Conservation (phyloP, 2,329 filamentous ascomycete species). For the Colletotrichum sp. region DNA sequence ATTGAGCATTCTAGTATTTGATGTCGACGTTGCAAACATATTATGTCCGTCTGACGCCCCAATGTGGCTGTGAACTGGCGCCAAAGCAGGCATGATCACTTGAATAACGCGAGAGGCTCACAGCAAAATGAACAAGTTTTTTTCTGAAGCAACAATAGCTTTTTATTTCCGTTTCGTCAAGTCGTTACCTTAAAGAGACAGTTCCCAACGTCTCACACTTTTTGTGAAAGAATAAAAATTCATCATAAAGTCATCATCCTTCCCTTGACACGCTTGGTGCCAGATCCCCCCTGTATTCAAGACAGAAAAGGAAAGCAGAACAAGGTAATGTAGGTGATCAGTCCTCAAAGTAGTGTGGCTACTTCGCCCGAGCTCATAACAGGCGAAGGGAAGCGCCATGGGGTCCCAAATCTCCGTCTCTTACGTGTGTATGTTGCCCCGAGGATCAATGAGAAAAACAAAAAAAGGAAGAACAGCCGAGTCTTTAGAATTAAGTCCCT, state of each 20-base stretch:
- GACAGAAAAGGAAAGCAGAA: constrained; percentile 12
- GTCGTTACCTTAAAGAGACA: constrained; percentile 44
- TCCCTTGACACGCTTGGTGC: constrained; percentile 16
- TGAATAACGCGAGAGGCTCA: background rate
- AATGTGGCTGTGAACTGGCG: background rate
- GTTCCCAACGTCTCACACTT: constrained; percentile 43
- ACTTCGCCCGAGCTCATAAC: constrained; percentile 16
- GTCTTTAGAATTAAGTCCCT: constrained; percentile 26
- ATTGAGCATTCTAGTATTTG: background rate
- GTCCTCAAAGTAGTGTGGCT: background rate
- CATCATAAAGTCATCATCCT: constrained; percentile 33
- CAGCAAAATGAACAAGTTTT: background rate
- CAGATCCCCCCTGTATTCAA: constrained; percentile 14
- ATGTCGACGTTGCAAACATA: background rate
- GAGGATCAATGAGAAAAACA: background rate
- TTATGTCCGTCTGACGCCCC: background rate
- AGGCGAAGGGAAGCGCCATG: background rate
- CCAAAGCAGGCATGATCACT: background rate
- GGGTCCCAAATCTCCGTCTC: background rate
- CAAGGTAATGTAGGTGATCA: constrained; percentile 9
- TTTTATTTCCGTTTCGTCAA: constrained; percentile 41
- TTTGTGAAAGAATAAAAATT: constrained; percentile 34
- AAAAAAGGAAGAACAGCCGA: constrained; percentile 18
- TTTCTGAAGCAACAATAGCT: constrained; percentile 30
- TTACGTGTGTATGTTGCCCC: constrained; percentile 16